Base-by-base conservation (phyloP, 257 asterid genomes). In the Misopates orontium region DNA sequence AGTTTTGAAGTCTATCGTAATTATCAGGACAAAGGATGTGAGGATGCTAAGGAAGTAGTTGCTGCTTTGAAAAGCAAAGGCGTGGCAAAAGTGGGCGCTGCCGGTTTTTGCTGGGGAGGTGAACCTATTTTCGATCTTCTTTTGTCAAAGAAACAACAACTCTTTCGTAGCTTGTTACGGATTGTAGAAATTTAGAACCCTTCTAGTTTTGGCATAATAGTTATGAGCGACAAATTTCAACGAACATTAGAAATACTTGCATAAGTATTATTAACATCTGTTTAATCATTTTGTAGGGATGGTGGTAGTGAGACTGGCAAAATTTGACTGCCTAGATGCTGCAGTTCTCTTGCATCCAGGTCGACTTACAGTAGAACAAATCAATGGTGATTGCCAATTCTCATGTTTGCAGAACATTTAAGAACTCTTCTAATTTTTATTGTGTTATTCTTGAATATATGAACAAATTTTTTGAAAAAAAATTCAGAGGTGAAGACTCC, bases 91-190 rank as follows among this genome's bases (percentile, higher is more conserved):
- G 54, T 89, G 17, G 95, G 96, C 31, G 90, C 79, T 49, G 89
- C 83, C 54, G 96, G 96, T 23, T 88, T 84, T 74, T 88, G 96
- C 75, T 86, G 95, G 95, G 96, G 96, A 71, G 96, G 95, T 84
- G 42, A 36, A 36, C 42, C 1, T 10, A 36, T 36, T 36, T 36
- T 36, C 10, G n/a, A 31, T 32, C 49, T 13, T 31, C 6, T 21
- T 39, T 15, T 24, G 32, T 23, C 10, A n/a, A 3, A 1, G 1
- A 36, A 36, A 36, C 10, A 4, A 36, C 6, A 8, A 36, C 6
- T 9, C 8, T 36, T 1, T 36, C 8, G 42, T 36, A 36, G 1
- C 1, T 9, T 36, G 42, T 36, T 36, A 36, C 36, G 7, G 3
- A 28, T 28, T 28, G n/a, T n/a, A n/a, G n/a, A n/a, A n/a, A n/a